Conservation (phyloP, 768 basidiomycete species). For the Sutorius australiensis region DNA sequence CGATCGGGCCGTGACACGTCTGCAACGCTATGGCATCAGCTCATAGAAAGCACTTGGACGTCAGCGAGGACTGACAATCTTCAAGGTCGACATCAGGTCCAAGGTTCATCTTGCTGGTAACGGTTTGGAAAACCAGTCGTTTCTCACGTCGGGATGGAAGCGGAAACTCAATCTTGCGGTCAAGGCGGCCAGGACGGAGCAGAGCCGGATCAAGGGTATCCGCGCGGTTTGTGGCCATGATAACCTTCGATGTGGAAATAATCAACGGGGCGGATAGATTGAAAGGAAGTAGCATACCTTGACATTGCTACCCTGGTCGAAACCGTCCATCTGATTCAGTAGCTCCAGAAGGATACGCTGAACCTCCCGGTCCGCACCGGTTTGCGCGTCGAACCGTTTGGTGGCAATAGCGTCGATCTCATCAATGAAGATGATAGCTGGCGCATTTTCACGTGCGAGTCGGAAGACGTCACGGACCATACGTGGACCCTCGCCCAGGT, state of each 20-base stretch:
- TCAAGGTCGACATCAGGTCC: slow-evolving; percentile 97
- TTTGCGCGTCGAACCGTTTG: slow-evolving; percentile 99
- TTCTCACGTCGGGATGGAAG: slow-evolving; percentile 91
- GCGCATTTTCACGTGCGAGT: slow-evolving; percentile 93
- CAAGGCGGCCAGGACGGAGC: slow-evolving; percentile 94
- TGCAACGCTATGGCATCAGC: slow-evolving; percentile 31
- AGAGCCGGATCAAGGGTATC: slow-evolving; percentile 98
- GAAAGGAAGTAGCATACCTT: slow-evolving; percentile 53
- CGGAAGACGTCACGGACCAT: slow-evolving; percentile 99
- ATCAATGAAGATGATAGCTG: slow-evolving; percentile 99
- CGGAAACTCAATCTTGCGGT: slow-evolving; percentile 99
- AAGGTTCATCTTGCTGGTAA: slow-evolving; percentile 96
- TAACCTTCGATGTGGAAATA: slow-evolving; percentile 57
- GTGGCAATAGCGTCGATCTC: slow-evolving; percentile 99
- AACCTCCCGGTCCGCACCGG: slow-evolving; percentile 97
- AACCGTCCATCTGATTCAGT: slow-evolving; percentile 99
- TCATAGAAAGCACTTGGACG: slow-evolving; percentile 6
- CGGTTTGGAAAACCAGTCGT: slow-evolving; percentile 96
- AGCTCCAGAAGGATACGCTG: slow-evolving; percentile 97
- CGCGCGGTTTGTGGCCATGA: slow-evolving; percentile 99
- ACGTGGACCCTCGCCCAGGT: slow-evolving; percentile 97
- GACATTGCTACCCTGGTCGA: slow-evolving; percentile 97
- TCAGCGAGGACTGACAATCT: slow-evolving; percentile 68
- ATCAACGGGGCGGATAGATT: not conserved
- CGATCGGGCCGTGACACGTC: slow-evolving; percentile 97